These are phyloP conservation scores for Phylloporus scabripes DNA, from an alignment of 768 basidiomycete genomes.

Conservation along the genomic window DNA sequence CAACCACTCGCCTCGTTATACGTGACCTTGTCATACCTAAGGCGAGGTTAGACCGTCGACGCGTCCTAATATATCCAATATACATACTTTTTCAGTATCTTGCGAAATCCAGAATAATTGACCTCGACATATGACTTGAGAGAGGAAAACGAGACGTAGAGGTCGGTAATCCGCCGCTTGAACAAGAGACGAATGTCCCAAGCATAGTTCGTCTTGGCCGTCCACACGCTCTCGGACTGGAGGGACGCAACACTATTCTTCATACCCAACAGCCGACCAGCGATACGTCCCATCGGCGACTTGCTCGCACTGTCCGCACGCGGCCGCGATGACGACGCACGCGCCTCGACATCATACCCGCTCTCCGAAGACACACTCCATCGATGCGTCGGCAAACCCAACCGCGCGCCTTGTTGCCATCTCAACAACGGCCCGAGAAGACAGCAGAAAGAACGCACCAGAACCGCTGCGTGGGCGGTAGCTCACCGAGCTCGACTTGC, in stretches of 20 bases:
- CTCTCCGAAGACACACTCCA: conserved; percentile 50
- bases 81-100: conserved; percentile 91
- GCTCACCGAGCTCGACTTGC: conserved; percentile 30
- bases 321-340: conserved; percentile 17
- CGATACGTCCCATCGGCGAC: conserved; percentile 37
- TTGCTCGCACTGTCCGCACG: conserved; percentile 22
- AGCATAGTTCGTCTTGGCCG: conserved; percentile 70
- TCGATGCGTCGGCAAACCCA: conserved; percentile 8
- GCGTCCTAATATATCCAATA: not conserved
- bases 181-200: conserved; percentile 78
- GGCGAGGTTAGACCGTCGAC: not conserved
- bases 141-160: conserved; percentile 72
- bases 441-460: conserved; percentile 13
- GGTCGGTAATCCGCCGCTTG: conserved; percentile 81
- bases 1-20: conserved; percentile 47
- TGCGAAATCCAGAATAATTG: conserved; percentile 90
- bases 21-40: conserved; percentile 94
- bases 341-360: conserved; percentile 32
- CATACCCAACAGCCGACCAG: conserved; percentile 47
- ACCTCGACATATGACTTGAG: conserved; percentile 85
- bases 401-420: conserved; percentile 11
- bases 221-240: conserved; percentile 63
- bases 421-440: too few species aligned
- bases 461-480: conserved; percentile 22
- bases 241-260: conserved; percentile 47